A percentile compares a stretch with the other conserved stretches of the same genome.
These are phyloP conservation scores for Hemileia vastatrix DNA, from an alignment of 1,284 basidiomycete genomes.

Conservation along the genomic window DNA sequence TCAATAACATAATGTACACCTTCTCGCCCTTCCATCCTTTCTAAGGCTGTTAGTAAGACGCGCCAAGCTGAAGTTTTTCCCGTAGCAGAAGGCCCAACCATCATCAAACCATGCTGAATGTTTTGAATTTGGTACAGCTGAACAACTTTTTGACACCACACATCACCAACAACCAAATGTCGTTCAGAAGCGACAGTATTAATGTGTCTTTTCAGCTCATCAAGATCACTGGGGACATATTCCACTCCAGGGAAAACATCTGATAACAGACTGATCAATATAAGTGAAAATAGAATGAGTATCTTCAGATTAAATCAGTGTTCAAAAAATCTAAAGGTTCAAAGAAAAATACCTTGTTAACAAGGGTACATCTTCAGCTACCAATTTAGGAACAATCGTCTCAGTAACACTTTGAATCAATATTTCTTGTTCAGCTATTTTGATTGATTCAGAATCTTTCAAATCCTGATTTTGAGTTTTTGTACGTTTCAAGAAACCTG, in stretches of 20 bases:
- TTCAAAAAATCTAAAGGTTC: not conserved
- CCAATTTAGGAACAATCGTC: constrained; percentile 95
- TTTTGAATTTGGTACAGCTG: constrained; percentile 99
- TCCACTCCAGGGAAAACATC: constrained; percentile 97
- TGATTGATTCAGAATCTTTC: constrained; percentile 45
- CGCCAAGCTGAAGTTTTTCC: constrained; percentile 98
- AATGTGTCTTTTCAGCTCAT: constrained; percentile 73
- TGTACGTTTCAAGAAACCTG: constrained; percentile 94
- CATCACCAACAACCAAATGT: constrained; percentile 71
- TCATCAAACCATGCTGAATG: constrained; percentile 99
- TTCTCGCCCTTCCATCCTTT: constrained; percentile 81
- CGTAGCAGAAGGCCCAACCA: constrained; percentile 94
- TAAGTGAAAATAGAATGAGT: not conserved
- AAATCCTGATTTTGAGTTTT: constrained; percentile 54
- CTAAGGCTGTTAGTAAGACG: constrained; percentile 79
- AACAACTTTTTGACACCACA: constrained; percentile 90
- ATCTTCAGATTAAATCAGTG: not conserved
- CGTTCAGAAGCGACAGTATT: constrained; percentile 75
- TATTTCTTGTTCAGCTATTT: constrained; percentile 83
- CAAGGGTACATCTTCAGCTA: constrained; percentile 91
- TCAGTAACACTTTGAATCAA: constrained; percentile 99
- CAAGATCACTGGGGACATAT: constrained; percentile 79
- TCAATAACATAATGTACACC: constrained; percentile 95
- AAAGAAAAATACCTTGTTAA: constrained; percentile 62
- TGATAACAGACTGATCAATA: constrained; percentile 62